Evolutionary conservation across 2,329 filamentous ascomycete genomes (phyloP).

Genomic region (Hypocreales sp.): DNA sequence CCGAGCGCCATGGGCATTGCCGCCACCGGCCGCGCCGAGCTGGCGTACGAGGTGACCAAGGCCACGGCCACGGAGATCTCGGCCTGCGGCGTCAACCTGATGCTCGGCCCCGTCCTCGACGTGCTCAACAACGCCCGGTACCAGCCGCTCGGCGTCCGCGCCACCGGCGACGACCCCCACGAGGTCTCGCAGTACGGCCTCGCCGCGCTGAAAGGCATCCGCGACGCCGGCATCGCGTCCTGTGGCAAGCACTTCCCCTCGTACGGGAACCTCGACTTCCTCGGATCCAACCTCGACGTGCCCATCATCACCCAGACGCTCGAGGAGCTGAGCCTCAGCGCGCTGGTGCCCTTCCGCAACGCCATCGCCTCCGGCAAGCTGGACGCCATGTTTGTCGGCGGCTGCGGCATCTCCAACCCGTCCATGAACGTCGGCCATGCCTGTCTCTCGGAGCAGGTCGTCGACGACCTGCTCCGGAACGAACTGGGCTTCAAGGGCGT

Average conservation of each 20-base stretch:
- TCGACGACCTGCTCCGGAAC: conserved; percentile 75
- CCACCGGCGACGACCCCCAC: conserved; percentile 83
- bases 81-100: conserved; percentile 89
- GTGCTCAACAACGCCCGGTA: conserved; percentile 87
- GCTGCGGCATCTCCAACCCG: conserved; percentile 80
- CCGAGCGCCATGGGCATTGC: conserved; percentile 94
- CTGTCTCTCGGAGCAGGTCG: conserved; percentile 82
- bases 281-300: conserved; percentile 80
- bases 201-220: conserved; percentile 81
- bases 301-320: conserved; percentile 91
- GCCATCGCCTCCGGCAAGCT: conserved; percentile 68
- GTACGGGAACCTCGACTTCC: conserved; percentile 87
- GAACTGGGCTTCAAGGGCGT: conserved; percentile 85
- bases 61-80: conserved; percentile 86
- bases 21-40: conserved; percentile 71
- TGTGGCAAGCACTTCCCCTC: conserved; percentile 96
- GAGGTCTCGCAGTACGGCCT: conserved; percentile 89
- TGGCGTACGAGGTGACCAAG: conserved; percentile 82
- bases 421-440: conserved; percentile 94
- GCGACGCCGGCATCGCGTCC: conserved; percentile 75
- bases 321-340: conserved; percentile 83
- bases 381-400: conserved; percentile 91
- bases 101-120: conserved; percentile 85
- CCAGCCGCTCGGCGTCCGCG: conserved; percentile 78
- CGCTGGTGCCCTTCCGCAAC: conserved; percentile 80